Evolutionary conservation across 2,329 filamentous ascomycete species (phyloP), one percentile per base, ranked within the genome.

Genomic region (Pseudogymnoascus verrucosus): DNA sequence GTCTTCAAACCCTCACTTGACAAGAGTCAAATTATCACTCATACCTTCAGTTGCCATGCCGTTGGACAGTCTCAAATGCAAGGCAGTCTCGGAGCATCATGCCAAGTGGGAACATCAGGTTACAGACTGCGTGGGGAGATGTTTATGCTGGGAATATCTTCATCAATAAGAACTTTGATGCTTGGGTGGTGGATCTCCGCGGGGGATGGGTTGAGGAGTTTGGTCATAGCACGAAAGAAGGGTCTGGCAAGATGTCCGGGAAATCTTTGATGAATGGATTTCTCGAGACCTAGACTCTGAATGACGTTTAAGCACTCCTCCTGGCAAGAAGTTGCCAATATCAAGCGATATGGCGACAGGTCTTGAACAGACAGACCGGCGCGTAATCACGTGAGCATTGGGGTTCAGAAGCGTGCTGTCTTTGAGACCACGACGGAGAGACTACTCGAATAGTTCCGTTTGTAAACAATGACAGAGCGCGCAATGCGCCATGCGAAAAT

Each of bases 151-250:
- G 62, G 19, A 69, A 69, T 59, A 62, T 68, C 40, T 47, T 68
- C 31, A 67, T 69, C 57, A 64, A 68, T 64, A 65, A 44, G 21
- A 63, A 65, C 36, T 51, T 40, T 14, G 62, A 68, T 42, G 67
- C 64, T 39, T 68, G 64, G 67, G 39, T 69, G 39, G 36, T 67
- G 19, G 65, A 71, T 62, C 67, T 71, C 23, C 67, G 63, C 28
- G 28, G 68, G 68, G 63, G 68, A 5, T 68, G 61, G 42, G 64
- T 64, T 31, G 60, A 60, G 23, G 66, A 63, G 21, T 66, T 62
- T 51, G 68, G 68, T 60, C 8, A 31, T 31, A 31, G 7, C 21
- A 66, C 62, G 23, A 62, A 62, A 60, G 66, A 65, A 42, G 62
- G 64, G 26, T 62, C 64, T 60, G 61, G 62, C 60, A 62, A 61